phyloP scores from a whole-genome alignment of 257 asterid genomes.

The Eucommia ulmoides region DNA sequence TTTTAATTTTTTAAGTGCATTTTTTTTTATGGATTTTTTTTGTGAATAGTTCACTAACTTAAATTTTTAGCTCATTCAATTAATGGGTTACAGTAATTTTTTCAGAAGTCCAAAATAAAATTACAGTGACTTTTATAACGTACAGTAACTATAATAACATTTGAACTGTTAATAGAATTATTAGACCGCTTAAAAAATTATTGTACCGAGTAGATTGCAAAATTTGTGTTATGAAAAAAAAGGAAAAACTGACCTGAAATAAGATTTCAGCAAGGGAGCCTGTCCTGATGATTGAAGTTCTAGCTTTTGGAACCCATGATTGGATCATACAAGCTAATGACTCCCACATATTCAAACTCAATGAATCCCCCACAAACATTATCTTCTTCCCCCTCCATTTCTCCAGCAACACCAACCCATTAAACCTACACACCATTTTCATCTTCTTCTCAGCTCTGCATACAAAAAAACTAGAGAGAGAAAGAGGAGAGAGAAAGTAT shows the following conservation, averaged over 20 bases:
- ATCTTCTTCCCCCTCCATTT: constrained; percentile 79
- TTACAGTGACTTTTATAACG: too few relatives aligned
- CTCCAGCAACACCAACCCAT: constrained; percentile 68
- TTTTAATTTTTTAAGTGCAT: too few relatives aligned
- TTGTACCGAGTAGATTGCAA: too few relatives aligned
- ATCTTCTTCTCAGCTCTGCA: neutral
- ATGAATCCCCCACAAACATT: constrained; percentile 94
- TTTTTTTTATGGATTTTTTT: too few relatives aligned
- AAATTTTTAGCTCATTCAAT: too few relatives aligned
- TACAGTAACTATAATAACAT: too few relatives aligned
- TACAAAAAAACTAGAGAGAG: neutral
- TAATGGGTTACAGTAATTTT: too few relatives aligned
- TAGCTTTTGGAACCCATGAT: constrained; percentile 50
- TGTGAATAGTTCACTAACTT: too few relatives aligned
- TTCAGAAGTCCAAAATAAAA: too few relatives aligned
- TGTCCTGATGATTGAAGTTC: constrained; percentile 26
- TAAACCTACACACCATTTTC: constrained; percentile 43
- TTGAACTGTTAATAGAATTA: too few relatives aligned
- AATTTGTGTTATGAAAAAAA: too few relatives aligned
- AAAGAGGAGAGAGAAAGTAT: neutral
- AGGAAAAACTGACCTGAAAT: constrained; percentile 51
- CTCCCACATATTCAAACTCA: constrained; percentile 95
- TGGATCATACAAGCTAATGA: constrained; percentile 91
- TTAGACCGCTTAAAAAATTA: too few relatives aligned
- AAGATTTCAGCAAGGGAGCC: constrained; percentile 34